Conservation (phyloP, 2,329 filamentous ascomycete species). For the Podosphaera aphanis region DNA sequence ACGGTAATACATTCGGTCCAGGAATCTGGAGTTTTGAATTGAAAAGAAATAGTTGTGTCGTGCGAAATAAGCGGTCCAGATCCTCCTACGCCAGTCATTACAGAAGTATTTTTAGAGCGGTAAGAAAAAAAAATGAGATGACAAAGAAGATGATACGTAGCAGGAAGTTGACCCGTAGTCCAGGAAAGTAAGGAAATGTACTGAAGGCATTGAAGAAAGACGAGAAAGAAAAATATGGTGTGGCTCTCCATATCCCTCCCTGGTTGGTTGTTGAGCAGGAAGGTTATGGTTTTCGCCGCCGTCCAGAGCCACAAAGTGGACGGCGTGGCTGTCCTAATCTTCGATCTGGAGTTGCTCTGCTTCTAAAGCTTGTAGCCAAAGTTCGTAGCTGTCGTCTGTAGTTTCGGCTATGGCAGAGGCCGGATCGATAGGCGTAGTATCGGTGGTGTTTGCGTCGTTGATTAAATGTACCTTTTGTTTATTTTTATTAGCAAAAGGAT, state of each 20-base stretch:
- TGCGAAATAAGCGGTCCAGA: not conserved
- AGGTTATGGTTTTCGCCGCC: not conserved
- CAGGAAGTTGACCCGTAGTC: not conserved
- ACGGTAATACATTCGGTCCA: not conserved
- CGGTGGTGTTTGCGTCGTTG: no score
- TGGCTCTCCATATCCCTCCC: not conserved
- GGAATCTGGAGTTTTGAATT: not conserved
- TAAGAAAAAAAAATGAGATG: not conserved
- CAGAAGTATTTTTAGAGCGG: not conserved
- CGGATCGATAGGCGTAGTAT: no score
- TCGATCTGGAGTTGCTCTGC: no score
- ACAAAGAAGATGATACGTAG: not conserved
- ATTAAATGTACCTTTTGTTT: no score
- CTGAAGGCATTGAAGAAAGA: not conserved
- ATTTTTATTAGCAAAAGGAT: no score
- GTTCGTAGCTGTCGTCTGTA: not conserved
- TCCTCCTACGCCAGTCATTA: not conserved
- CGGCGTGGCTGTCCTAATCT: not conserved
- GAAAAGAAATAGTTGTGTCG: not conserved
- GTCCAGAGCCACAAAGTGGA: not conserved
- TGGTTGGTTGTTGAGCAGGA: not conserved
- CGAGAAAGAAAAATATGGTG: not conserved
- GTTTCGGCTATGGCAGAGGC: not conserved
- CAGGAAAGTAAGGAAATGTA: not conserved
- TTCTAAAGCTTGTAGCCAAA: conserved; percentile 6